Evolutionary conservation across 345 rosid species (phyloP).

Genomic region (Dovyalis caffra): DNA sequence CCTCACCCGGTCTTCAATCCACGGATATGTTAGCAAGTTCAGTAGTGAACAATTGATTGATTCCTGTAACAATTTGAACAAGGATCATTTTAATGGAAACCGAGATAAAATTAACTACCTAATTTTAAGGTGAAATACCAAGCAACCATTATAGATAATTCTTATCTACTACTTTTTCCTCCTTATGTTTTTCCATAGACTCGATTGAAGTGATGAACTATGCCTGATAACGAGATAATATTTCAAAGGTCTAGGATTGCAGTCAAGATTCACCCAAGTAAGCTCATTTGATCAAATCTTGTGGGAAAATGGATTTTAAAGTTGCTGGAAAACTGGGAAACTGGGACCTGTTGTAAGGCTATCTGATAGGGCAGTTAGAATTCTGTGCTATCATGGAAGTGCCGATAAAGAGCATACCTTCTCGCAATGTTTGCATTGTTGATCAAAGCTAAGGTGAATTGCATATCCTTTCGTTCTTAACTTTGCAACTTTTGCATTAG

Average conservation of each 20-base stretch:
- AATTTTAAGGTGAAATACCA: not conserved
- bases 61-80: constrained; percentile 41
- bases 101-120: not conserved
- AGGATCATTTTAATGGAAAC: not conserved
- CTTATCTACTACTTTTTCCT: not conserved
- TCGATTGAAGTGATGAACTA: not conserved
- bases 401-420: not conserved
- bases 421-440: constrained; percentile 24
- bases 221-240: not conserved
- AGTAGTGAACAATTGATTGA: constrained; percentile 57
- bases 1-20: constrained; percentile 63
- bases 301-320: not conserved
- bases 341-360: not conserved
- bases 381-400: not conserved
- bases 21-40: constrained; percentile 68
- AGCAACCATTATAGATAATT: too few species aligned
- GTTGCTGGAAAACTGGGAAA: not conserved
- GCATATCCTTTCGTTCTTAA: constrained; percentile 20
- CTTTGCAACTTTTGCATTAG: constrained; percentile 20
- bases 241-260: not conserved
- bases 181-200: not conserved
- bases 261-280: not conserved
- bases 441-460: constrained; percentile 16
- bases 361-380: not conserved
- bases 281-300: not conserved